Evolutionary conservation across 2,329 filamentous ascomycete genomes (phyloP), one percentile per base, ranked within the genome.

Genomic region (Aspergillus unguis): DNA sequence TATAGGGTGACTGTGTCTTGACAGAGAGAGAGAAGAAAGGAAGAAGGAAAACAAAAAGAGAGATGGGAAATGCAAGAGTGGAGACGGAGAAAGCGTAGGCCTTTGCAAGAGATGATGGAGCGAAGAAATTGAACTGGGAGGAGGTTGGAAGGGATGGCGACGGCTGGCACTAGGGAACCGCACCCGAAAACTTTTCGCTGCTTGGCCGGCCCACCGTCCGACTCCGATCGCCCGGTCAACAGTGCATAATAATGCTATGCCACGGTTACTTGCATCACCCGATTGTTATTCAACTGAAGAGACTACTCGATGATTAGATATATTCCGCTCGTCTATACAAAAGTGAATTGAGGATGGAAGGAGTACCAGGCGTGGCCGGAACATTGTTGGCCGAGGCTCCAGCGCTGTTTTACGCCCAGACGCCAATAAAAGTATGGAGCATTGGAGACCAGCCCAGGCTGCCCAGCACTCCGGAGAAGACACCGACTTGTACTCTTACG

Each of bases 171-270:
- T 61, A 60, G 52, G 58, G 56, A 55, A 50, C 57, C 58, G 48
- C 57, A 56, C 57, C 65, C 64, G 65, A 66, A 66, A 66, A 65
- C 62, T 67, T 67, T 67, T 67, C 65, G 64, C 62, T 43, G 8
- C 44, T 45, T 45, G 43, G 41, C 41, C 41, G 41, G 41, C n/a
- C 54, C 54, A 60, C 57, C 48, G 43, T 51, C 41, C 32, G 53
- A 58, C 47, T 56, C 59, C 59, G 58, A 58, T 61, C 50, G 44
- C 43, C 59, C 54, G 54, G 59, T 54, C 58, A 60, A 57, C 52
- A 32, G 28, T 7, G 25, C 32, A 23, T 33, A n/a, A 28, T 29
- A 17, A 27, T 33, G 32, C 32, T 37, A 43, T 17, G 3, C 26
- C 31, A 27, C 26, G 17, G 17, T 17, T 17, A 17, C 17, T 17